These are phyloP conservation scores for Mycena vitilis DNA, from an alignment of 768 basidiomycete species.

Conservation along the genomic window DNA sequence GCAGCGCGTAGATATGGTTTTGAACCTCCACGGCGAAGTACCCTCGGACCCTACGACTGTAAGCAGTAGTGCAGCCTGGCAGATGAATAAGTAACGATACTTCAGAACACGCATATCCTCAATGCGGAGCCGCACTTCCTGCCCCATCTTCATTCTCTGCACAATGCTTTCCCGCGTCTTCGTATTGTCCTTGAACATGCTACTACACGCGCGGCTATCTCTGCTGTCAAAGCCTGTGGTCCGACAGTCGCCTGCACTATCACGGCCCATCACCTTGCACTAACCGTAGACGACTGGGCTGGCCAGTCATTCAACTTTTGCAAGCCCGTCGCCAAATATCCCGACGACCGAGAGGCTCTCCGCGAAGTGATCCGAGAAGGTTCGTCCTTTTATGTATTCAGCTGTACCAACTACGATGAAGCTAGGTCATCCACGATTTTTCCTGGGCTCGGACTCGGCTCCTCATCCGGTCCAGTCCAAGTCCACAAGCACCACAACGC, in stretches of 20 bases:
- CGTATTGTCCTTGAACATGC: slow-evolving; percentile 98
- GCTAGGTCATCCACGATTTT: slow-evolving; percentile 91
- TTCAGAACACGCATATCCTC: slow-evolving; percentile 88
- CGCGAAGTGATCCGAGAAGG: slow-evolving; percentile 82
- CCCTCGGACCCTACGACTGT: slow-evolving; percentile 73
- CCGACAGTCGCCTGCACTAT: slow-evolving; percentile 94
- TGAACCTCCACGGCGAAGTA: slow-evolving; percentile 97
- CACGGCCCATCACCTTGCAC: slow-evolving; percentile 93
- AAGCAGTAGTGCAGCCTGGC: slow-evolving; percentile 42
- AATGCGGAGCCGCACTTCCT: slow-evolving; percentile 94
- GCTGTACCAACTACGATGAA: slow-evolving; percentile 20
- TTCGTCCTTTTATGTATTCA: slow-evolving; percentile 41
- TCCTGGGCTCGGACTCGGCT: slow-evolving; percentile 96
- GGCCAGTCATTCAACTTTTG: slow-evolving; percentile 96
- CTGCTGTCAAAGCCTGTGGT: slow-evolving; percentile 82
- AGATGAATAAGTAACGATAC: slow-evolving; percentile 12
- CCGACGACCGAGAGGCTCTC: slow-evolving; percentile 88
- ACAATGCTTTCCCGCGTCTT: slow-evolving; percentile 85
- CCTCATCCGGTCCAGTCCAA: slow-evolving; percentile 84
- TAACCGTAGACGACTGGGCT: slow-evolving; percentile 97
- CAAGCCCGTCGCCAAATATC: slow-evolving; percentile 98
- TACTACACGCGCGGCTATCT: slow-evolving; percentile 91
- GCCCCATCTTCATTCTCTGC: slow-evolving; percentile 85
- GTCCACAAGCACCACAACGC: slow-evolving; percentile 73
- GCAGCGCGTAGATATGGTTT: slow-evolving; percentile 93